Evolutionary conservation across 2,329 filamentous ascomycete species (phyloP).

Genomic region (Phoma sp.): DNA sequence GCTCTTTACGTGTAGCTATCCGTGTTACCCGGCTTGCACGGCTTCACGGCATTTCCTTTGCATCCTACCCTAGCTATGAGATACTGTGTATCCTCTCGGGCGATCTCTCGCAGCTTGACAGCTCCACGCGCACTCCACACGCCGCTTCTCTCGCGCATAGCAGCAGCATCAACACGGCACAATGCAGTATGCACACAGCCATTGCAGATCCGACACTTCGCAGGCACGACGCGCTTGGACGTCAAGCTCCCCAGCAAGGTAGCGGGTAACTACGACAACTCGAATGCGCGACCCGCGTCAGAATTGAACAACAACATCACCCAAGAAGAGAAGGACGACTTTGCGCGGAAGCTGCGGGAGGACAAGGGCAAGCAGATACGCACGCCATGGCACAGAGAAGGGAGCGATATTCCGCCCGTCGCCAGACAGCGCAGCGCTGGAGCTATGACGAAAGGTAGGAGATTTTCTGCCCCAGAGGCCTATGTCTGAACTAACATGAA

Average conservation of each 20-base stretch:
- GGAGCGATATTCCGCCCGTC: constrained; percentile 64
- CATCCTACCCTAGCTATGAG: constrained; percentile 31
- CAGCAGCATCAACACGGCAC: constrained; percentile 4
- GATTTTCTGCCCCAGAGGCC: not conserved
- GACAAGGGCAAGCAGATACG: constrained; percentile 64
- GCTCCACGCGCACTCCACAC: constrained; percentile 21
- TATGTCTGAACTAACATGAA: constrained; percentile 9
- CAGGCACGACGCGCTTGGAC: constrained; percentile 10
- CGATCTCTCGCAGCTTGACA: constrained; percentile 24
- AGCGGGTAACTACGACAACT: constrained; percentile 33
- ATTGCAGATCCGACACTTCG: constrained; percentile 23
- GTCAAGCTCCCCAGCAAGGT: constrained; percentile 21
- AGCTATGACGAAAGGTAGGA: constrained; percentile 68
- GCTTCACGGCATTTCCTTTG: constrained; percentile 6
- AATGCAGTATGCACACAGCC: not conserved
- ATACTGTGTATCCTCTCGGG: constrained; percentile 36
- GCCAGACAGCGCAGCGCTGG: constrained; percentile 57
- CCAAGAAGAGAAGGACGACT: constrained; percentile 55
- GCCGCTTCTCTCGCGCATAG: constrained; percentile 9
- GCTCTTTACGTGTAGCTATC: constrained; percentile 2
- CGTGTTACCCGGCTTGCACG: constrained; percentile 21
- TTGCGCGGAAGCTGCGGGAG: constrained; percentile 49
- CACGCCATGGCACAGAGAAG: constrained; percentile 70
- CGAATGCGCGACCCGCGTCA: constrained; percentile 46
- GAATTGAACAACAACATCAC: constrained; percentile 53